Conservation (phyloP, 352 stramenopile genomes). For the Poterioochromonas sp. region DNA sequence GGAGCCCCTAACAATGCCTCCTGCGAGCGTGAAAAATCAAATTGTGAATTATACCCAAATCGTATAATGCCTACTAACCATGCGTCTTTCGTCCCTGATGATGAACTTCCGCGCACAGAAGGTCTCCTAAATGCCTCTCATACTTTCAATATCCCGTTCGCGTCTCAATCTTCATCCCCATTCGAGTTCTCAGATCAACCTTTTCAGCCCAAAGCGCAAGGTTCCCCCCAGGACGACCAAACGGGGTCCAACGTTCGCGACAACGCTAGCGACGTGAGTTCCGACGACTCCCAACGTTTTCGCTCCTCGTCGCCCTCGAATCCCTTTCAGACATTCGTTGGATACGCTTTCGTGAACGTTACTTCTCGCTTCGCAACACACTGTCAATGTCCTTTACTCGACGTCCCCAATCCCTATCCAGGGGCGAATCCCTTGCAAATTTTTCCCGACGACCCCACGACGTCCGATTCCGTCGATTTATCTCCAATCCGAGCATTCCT, state of each 20-base stretch:
- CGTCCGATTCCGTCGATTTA: slow-evolving; percentile 4
- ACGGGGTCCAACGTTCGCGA: slow-evolving; percentile 26
- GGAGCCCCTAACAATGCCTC: slow-evolving; percentile 26
- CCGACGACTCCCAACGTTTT: slow-evolving; percentile 29
- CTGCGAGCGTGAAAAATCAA: slow-evolving; percentile 28
- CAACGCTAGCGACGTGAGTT: slow-evolving; percentile 27
- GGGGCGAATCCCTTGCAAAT: slow-evolving; percentile 17
- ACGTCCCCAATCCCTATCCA: slow-evolving; percentile 1
- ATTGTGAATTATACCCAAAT: slow-evolving; percentile 31
- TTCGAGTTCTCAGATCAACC: slow-evolving; percentile 13
- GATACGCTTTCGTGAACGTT: slow-evolving; percentile 23
- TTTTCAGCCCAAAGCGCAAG: slow-evolving; percentile 7
- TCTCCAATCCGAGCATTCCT: slow-evolving; percentile 14
- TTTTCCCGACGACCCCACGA: slow-evolving; percentile 21
- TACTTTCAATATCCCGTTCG: slow-evolving; percentile 18
- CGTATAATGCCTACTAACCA: slow-evolving; percentile 16
- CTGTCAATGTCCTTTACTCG: slow-evolving; percentile 5
- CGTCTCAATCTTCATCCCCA: slow-evolving; percentile 22
- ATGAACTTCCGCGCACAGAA: slow-evolving; percentile 24
- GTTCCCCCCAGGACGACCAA: slow-evolving; percentile 25
- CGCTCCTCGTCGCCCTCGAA: slow-evolving; percentile 13
- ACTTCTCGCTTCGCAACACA: slow-evolving; percentile 26
- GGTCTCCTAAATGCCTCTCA: slow-evolving; percentile 26
- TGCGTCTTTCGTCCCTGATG: background rate
- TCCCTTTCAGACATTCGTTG: slow-evolving; percentile 24